A percentile compares a stretch with the other conserved stretches of the same genome.
These are phyloP conservation scores for Amanita muscaria DNA, from an alignment of 768 basidiomycete species.

Conservation along the genomic window DNA sequence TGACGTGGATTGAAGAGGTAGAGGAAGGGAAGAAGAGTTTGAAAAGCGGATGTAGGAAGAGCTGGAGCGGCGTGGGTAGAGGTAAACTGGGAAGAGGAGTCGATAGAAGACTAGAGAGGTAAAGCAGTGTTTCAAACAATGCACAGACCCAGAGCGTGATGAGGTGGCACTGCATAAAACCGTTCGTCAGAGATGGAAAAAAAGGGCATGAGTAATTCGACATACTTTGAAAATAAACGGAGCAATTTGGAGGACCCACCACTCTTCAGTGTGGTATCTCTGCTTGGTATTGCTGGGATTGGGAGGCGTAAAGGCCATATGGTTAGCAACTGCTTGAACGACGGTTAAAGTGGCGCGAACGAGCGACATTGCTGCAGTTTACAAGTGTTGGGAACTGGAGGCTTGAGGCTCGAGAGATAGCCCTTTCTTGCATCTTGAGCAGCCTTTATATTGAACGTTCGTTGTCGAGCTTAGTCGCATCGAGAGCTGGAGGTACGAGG, in stretches of 20 bases:
- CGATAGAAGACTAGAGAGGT: slow-evolving; percentile 24
- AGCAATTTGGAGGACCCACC: slow-evolving; percentile 45
- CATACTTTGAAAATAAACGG: slow-evolving; percentile 47
- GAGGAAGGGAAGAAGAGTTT: slow-evolving; percentile 14
- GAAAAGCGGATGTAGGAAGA: slow-evolving; percentile 24
- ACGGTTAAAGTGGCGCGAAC: slow-evolving; percentile 37
- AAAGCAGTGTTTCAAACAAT: slow-evolving; percentile 39
- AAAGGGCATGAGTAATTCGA: not conserved
- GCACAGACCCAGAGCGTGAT: slow-evolving; percentile 42
- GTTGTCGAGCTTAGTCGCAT: no score
- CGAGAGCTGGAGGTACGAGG: no score
- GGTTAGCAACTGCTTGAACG: slow-evolving; percentile 42
- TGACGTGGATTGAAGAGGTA: slow-evolving; percentile 20
- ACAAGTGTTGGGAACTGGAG: no score
- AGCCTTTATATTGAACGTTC: no score
- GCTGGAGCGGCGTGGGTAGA: slow-evolving; percentile 21
- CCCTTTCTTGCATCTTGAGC: no score
- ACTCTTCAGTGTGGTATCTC: slow-evolving; percentile 45
- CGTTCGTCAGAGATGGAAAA: not conserved
- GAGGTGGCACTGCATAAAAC: slow-evolving; percentile 34
- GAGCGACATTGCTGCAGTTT: slow-evolving; percentile 35
- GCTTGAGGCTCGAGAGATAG: no score
- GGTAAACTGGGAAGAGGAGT: slow-evolving; percentile 27
- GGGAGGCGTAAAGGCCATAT: slow-evolving; percentile 46
- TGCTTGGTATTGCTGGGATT: slow-evolving; percentile 42